Conservation (phyloP, 1,284 basidiomycete genomes). For the Cutaneotrichosporon cyanovorans region DNA sequence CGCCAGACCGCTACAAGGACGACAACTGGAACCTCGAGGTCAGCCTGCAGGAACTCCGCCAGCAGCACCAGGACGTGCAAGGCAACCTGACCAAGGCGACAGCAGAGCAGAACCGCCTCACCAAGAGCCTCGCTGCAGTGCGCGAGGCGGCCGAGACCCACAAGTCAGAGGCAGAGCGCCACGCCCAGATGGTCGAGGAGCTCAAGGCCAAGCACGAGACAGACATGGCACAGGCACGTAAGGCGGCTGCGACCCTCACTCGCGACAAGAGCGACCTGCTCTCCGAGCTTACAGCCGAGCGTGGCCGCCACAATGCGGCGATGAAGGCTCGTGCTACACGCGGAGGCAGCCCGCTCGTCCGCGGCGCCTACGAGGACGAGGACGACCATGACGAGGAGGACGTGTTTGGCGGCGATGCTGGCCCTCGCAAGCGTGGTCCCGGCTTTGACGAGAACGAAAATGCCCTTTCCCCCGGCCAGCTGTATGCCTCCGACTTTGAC, state of each 20-base stretch:
- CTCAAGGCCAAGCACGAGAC: constrained; percentile 84
- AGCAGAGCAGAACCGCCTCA: constrained; percentile 71
- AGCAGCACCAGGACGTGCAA: constrained; percentile 62
- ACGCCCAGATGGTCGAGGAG: constrained; percentile 60
- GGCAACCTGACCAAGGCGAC: constrained; percentile 63
- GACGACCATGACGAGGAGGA: constrained; percentile 60
- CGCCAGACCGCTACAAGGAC: constrained; percentile 72
- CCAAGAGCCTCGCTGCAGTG: constrained; percentile 62
- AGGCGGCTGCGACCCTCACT: constrained; percentile 75
- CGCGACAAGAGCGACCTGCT: constrained; percentile 90
- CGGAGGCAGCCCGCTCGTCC: constrained; percentile 44
- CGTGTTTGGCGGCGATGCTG: constrained; percentile 53
- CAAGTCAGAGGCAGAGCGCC: constrained; percentile 76
- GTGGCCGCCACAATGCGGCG: constrained; percentile 42
- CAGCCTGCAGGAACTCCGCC: constrained; percentile 74
- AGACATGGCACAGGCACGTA: constrained; percentile 80
- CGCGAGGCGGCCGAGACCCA: constrained; percentile 74
- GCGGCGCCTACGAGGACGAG: constrained; percentile 49
- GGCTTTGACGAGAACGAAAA: constrained; percentile 54
- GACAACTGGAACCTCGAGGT: constrained; percentile 99
- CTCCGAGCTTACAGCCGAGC: constrained; percentile 65
- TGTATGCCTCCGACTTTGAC: constrained; percentile 49
- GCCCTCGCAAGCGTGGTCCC: constrained; percentile 53
- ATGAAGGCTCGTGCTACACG: constrained; percentile 29
- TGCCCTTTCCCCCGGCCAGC: constrained; percentile 46